phyloP scores from a whole-genome alignment of 805 yeast genomes.

The Pichia insulana region DNA sequence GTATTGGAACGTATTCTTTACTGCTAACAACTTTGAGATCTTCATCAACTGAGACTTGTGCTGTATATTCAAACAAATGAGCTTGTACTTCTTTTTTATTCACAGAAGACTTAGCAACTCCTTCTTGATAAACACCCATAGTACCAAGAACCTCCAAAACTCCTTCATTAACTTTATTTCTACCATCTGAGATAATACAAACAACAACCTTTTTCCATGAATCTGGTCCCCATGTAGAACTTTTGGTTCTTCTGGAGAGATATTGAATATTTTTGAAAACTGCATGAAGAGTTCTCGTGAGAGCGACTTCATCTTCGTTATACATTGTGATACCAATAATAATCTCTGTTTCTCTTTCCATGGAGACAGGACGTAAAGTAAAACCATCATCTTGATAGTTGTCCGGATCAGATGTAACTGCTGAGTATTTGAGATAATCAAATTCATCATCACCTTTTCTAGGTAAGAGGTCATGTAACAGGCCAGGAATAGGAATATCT shows the following conservation, averaged over 20 bases:
- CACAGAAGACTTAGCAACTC: conserved; percentile 90
- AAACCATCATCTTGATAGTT: conserved; percentile 74
- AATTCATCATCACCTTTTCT: conserved; percentile 87
- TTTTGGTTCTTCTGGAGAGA: conserved; percentile 68
- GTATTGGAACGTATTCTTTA: conserved; percentile 91
- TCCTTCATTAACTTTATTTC: conserved; percentile 78
- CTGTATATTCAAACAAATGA: conserved; percentile 91
- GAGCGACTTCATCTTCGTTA: conserved; percentile 83
- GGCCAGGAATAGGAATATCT: conserved; percentile 92
- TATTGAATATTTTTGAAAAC: conserved; percentile 90
- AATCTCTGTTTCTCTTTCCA: conserved; percentile 85
- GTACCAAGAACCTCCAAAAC: conserved; percentile 86
- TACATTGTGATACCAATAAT: conserved; percentile 95
- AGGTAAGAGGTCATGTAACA: conserved; percentile 75
- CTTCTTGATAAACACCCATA: conserved; percentile 95
- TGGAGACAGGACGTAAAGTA: conserved; percentile 75
- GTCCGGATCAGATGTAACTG: conserved; percentile 91
- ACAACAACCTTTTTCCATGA: conserved; percentile 97
- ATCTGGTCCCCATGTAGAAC: conserved; percentile 90
- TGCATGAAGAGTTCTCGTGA: conserved; percentile 90
- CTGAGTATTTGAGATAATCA: conserved; percentile 93
- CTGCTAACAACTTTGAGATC: conserved; percentile 84
- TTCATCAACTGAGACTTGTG: conserved; percentile 88
- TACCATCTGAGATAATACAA: conserved; percentile 86
- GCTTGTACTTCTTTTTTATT: conserved; percentile 88